phyloP scores from a whole-genome alignment of 805 yeast genomes.

The Soucietia sequanensis region DNA sequence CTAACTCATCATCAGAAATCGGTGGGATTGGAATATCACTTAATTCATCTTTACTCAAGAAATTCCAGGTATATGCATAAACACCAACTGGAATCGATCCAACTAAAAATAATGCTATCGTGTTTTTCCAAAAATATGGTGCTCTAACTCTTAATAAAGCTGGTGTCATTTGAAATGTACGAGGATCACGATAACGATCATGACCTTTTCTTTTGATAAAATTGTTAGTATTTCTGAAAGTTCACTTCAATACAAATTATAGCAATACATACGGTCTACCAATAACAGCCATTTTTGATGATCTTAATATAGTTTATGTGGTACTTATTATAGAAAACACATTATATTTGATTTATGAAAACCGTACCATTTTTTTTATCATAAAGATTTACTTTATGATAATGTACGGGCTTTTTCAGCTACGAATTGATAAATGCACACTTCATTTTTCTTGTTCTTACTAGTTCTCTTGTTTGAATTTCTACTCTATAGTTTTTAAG shows the following conservation, averaged over 20 bases:
- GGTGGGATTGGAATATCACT: constrained; percentile 95
- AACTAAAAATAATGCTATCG: constrained; percentile 57
- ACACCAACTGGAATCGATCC: constrained; percentile 68
- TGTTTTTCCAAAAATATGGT: constrained; percentile 81
- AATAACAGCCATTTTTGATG: constrained; percentile 21
- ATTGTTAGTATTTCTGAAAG: constrained; percentile 9
- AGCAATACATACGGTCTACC: constrained; percentile 28
- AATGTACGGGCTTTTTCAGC: too few relatives aligned
- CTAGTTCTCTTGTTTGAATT: too few relatives aligned
- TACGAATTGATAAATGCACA: too few relatives aligned
- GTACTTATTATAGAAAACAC: too few relatives aligned
- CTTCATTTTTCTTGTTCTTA: too few relatives aligned
- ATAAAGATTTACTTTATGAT: too few relatives aligned
- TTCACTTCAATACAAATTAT: not conserved
- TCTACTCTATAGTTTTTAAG: too few relatives aligned
- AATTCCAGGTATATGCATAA: constrained; percentile 60
- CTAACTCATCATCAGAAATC: constrained; percentile 72
- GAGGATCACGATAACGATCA: constrained; percentile 52
- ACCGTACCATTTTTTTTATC: too few relatives aligned
- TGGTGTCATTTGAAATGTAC: constrained; percentile 85
- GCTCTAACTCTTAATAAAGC: constrained; percentile 87
- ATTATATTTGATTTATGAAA: too few relatives aligned
- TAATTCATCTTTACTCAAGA: constrained; percentile 76
- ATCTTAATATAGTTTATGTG: too few relatives aligned
- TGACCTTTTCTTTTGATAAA: constrained; percentile 36